These are phyloP conservation scores for Tieghemostelium lacteum DNA, from an alignment of 78 protist species.

Conservation along the genomic window DNA sequence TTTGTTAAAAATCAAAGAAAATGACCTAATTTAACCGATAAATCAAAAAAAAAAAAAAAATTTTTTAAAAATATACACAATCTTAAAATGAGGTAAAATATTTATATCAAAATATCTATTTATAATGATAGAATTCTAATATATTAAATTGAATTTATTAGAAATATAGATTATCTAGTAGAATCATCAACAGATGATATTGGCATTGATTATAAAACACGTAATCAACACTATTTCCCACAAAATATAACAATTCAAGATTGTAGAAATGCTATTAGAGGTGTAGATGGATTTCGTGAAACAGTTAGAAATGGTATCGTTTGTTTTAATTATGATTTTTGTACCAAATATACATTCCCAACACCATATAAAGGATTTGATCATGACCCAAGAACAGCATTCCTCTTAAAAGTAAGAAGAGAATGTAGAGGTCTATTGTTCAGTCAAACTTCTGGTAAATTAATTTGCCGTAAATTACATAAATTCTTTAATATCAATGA, in stretches of 20 bases:
- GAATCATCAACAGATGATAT: too few species aligned
- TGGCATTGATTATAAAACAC: constrained; percentile 15
- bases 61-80: too few species aligned
- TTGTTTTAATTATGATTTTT: constrained; percentile 58
- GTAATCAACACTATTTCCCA: constrained; percentile 38
- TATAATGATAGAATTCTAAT: too few species aligned
- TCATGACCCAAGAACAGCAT: constrained; percentile 23
- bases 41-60: too few species aligned
- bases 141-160: too few species aligned
- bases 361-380: neutral
- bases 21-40: too few species aligned
- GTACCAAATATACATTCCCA: constrained; percentile 44
- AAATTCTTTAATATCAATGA: constrained; percentile 69
- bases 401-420: constrained; percentile 55
- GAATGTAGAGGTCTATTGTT: constrained; percentile 71
- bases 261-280: constrained; percentile 51
- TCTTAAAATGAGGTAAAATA: too few species aligned
- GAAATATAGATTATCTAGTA: too few species aligned
- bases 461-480: constrained; percentile 52
- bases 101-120: too few species aligned
- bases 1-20: too few species aligned
- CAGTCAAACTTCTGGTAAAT: constrained; percentile 9
- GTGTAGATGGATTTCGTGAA: constrained; percentile 58
- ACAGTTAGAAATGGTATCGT: constrained; percentile 8
- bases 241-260: constrained; percentile 59